Base-by-base conservation (phyloP, 2,329 filamentous ascomycete genomes). In the Xylariaceae sp. region DNA sequence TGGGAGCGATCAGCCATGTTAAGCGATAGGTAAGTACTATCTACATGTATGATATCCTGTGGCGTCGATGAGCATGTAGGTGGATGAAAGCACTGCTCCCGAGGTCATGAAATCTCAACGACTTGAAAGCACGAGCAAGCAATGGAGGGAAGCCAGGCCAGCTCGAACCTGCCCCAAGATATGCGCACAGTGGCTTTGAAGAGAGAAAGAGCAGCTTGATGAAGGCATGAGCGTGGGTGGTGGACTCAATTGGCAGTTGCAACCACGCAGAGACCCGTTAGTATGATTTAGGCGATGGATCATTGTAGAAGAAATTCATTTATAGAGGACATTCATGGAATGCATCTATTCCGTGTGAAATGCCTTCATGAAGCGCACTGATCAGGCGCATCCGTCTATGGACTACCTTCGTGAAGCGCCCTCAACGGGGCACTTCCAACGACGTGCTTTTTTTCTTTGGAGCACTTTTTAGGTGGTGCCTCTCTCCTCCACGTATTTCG, bases 1-100 rank as follows among this genome's bases (percentile, higher is more conserved):
- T 64, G 58, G n/a, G 59, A 59, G 53, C 55, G 57, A 51, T 63
- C 41, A 23, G 65, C 59, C 69, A 71, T 71, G 23, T 4, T 30
- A 30, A 30, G 23, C 23, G 49, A 13, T 47, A 57, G 53, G 53
- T 18, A 7, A 44, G 37, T 53, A 13, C 13, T 23, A 11, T 37
- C 51, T 57, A 18, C 17, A 18, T 18, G 17, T 18, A 56, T 15
- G 49, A 53, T 18, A 9, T 18, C 39, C 41, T 17, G 11, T 15
- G 18, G 15, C 15, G 9, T 30, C 37, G 41, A 55, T 52, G 10
- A 45, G 34, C n/a, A n/a, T 51, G 13, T 13, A 41, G 7, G 13
- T 41, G 37, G 7, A 9, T 41, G 41, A 45, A 13, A 11, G 11
- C 6, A 41, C 8, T 13, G 7, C 7, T 4, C 37, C 8, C 9